Conservation (phyloP, 805 yeast species). For the Sugiyamaella chiloensis region DNA sequence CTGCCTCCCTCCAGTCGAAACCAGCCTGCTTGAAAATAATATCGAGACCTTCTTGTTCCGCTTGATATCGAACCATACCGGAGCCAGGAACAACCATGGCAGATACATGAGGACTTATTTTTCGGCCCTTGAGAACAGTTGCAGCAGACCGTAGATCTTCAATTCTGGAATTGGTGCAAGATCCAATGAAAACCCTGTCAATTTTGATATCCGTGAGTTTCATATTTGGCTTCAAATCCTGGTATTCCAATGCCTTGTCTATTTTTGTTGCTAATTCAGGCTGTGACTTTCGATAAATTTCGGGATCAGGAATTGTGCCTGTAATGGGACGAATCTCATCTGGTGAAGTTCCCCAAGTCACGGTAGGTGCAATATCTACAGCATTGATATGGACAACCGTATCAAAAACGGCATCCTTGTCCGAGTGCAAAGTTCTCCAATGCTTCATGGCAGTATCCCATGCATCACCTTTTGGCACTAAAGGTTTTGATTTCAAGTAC, state of each 20-base stretch:
- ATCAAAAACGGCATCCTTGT: constrained; percentile 86
- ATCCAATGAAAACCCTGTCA: constrained; percentile 95
- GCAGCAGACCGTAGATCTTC: constrained; percentile 97
- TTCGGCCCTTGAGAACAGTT: constrained; percentile 80
- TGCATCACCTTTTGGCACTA: constrained; percentile 88
- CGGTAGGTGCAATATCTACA: constrained; percentile 85
- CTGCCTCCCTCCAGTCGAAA: constrained; percentile 98
- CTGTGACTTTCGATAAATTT: constrained; percentile 45
- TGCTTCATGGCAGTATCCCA: constrained; percentile 91
- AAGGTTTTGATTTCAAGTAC: constrained; percentile 86
- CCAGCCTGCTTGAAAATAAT: constrained; percentile 87
- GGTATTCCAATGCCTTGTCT: constrained; percentile 85
- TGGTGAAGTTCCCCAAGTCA: constrained; percentile 99
- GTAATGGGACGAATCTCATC: constrained; percentile 96
- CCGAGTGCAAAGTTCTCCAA: constrained; percentile 85
- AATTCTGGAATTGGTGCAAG: constrained; percentile 95
- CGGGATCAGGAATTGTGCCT: constrained; percentile 86
- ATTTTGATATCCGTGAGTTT: constrained; percentile 67
- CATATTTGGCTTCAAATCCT: constrained; percentile 82
- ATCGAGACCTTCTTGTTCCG: constrained; percentile 91
- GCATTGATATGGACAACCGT: constrained; percentile 76
- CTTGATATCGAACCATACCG: constrained; percentile 87
- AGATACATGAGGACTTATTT: constrained; percentile 75
- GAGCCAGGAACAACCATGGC: constrained; percentile 97
- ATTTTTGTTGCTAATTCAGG: constrained; percentile 76